A percentile compares a stretch with the other conserved stretches of the same genome.
These are phyloP conservation scores for Laguncularia racemosa DNA, from an alignment of 345 rosid species.

Conservation along the genomic window DNA sequence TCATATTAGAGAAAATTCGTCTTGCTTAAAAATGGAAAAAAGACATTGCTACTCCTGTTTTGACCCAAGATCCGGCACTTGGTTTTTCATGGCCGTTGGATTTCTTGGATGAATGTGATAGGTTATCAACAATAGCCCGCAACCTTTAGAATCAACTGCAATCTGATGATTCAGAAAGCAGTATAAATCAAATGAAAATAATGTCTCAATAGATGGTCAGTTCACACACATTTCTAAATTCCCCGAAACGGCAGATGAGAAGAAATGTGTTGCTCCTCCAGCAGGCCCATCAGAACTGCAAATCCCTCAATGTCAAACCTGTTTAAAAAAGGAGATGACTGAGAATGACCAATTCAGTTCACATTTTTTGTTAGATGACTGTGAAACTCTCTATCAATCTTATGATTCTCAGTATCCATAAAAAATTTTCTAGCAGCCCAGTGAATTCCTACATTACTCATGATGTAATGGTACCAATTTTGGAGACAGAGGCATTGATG, in stretches of 20 bases:
- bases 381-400: slow-evolving; percentile 14
- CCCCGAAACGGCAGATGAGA: neutral
- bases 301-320: neutral
- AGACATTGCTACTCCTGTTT: slow-evolving; percentile 7
- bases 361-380: slow-evolving; percentile 17
- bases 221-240: neutral
- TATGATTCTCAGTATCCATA: slow-evolving; percentile 19
- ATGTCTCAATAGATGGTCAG: neutral
- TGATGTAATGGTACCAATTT: slow-evolving; percentile 9
- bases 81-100: slow-evolving; percentile 5
- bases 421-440: slow-evolving; percentile 16
- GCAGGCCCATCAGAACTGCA: neutral
- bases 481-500: slow-evolving; percentile 10
- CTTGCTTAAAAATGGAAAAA: slow-evolving; percentile 11
- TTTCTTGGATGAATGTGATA: slow-evolving; percentile 18
- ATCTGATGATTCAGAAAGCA: neutral
- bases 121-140: slow-evolving; percentile 11
- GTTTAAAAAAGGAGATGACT: neutral
- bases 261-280: neutral
- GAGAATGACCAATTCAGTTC: neutral
- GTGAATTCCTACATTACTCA: slow-evolving; percentile 11
- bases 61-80: slow-evolving; percentile 17
- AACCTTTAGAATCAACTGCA: slow-evolving; percentile 1
- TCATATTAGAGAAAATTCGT: slow-evolving; percentile 25
- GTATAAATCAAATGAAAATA: slow-evolving; percentile 1